These are phyloP conservation scores for Coelastrella sp. DNA, from an alignment of 139 green algal genomes.

Conservation along the genomic window DNA sequence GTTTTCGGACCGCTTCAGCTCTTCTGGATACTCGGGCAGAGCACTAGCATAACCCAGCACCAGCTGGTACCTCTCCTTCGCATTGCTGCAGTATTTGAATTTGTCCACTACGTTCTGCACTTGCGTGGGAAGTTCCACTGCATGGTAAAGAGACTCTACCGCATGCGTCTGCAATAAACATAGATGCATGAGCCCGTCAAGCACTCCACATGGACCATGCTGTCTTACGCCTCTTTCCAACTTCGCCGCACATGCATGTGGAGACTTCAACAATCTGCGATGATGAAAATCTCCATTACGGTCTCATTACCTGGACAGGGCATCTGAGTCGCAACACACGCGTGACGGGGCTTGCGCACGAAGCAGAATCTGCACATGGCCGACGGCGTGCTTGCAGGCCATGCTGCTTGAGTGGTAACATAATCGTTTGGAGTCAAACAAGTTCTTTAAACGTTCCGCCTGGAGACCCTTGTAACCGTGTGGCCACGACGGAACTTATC, in stretches of 20 bases:
- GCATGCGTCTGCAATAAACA: background rate
- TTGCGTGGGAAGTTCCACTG: background rate
- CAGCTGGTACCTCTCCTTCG: conserved; percentile 57
- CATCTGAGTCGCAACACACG: background rate
- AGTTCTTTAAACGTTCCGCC: background rate
- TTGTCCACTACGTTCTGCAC: background rate
- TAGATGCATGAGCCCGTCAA: too few relatives aligned
- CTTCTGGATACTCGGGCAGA: conserved; percentile 59
- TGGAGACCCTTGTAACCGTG: too few relatives aligned
- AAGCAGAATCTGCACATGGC: background rate
- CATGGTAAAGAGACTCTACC: background rate
- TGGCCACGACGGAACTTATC: too few relatives aligned
- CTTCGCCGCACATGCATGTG: too few relatives aligned
- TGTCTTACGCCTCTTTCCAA: too few relatives aligned
- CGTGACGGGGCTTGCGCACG: background rate
- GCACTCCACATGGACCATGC: too few relatives aligned
- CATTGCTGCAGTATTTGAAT: conserved; percentile 19
- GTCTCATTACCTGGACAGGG: background rate
- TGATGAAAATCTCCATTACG: background rate
- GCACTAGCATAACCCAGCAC: conserved; percentile 64
- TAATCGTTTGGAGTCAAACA: background rate
- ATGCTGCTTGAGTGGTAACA: background rate
- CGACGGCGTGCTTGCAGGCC: background rate
- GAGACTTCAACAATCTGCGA: too few relatives aligned
- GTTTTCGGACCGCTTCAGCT: conserved; percentile 66